Evolutionary conservation across 75 land plant species (phyloP).

Genomic region (Isoetes taiwanensis): DNA sequence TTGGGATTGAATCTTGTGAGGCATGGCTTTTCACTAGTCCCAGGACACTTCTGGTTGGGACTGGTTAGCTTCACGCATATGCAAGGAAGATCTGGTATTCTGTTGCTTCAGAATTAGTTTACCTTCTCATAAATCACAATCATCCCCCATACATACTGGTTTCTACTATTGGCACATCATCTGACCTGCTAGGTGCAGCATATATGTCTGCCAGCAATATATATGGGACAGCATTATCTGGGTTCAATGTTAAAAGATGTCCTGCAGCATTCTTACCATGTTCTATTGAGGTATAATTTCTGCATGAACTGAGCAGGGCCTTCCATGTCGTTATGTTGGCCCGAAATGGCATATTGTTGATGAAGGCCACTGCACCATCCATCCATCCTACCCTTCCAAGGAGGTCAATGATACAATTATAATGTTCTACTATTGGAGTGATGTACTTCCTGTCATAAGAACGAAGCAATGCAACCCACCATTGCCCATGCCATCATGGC

Average conservation of each 20-base stretch:
- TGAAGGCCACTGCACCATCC: background rate
- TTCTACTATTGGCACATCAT: background rate
- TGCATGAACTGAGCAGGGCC: constrained; percentile 10
- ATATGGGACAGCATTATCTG: background rate
- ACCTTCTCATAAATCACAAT: too few relatives aligned
- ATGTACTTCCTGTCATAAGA: too few relatives aligned
- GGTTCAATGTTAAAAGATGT: background rate
- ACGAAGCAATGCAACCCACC: too few relatives aligned
- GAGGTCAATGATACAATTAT: constrained; percentile 11
- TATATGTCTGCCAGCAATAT: constrained; percentile 5
- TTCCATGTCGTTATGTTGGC: constrained; percentile 1
- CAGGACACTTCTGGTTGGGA: too few relatives aligned
- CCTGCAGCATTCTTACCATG: background rate
- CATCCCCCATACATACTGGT: too few relatives aligned
- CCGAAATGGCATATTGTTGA: constrained; percentile 12
- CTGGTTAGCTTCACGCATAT: too few relatives aligned
- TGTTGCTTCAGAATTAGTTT: too few relatives aligned
- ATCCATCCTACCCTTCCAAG: constrained; percentile 2
- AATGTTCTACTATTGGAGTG: constrained; percentile 6
- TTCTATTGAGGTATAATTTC: background rate
- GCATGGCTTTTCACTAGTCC: too few relatives aligned
- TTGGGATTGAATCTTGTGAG: too few relatives aligned
- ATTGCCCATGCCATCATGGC: too few relatives aligned
- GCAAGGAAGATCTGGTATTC: too few relatives aligned
- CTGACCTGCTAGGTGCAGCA: background rate